Conservation (phyloP, 495 filamentous ascomycete species). For the Neurospora pannonica region DNA sequence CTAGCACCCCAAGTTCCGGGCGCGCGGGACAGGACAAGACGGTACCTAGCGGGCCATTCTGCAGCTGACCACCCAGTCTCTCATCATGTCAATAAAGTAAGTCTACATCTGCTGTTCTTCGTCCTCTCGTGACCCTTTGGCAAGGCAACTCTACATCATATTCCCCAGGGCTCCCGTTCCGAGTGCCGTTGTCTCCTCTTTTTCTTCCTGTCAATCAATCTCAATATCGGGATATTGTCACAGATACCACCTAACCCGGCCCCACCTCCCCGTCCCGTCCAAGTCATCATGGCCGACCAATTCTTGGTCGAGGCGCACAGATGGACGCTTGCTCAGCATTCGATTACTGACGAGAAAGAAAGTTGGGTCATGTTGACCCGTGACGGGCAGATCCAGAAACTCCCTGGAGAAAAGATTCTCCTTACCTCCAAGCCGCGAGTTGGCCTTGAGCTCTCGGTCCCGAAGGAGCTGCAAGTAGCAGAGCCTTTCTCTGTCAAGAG, state of each 20-base stretch:
- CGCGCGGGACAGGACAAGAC: constrained; percentile 21
- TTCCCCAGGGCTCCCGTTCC: constrained; percentile 9
- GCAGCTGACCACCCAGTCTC: constrained; percentile 34
- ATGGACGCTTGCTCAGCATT: constrained; percentile 19
- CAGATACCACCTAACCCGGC: not conserved
- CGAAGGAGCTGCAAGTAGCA: constrained; percentile 31
- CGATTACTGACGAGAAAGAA: constrained; percentile 33
- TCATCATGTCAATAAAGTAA: constrained; percentile 63
- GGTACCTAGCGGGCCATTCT: constrained; percentile 19
- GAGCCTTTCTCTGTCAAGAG: constrained; percentile 38
- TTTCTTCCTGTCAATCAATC: not conserved
- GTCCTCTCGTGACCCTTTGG: constrained; percentile 13
- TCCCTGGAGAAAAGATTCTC: constrained; percentile 38
- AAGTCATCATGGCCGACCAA: constrained; percentile 30
- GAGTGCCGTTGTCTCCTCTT: not conserved
- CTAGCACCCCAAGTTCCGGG: constrained; percentile 6
- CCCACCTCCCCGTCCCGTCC: not conserved
- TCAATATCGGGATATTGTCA: not conserved
- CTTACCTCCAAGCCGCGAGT: constrained; percentile 36
- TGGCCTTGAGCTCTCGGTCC: constrained; percentile 34
- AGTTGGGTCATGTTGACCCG: constrained; percentile 46
- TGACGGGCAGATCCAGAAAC: constrained; percentile 40
- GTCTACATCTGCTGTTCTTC: constrained; percentile 24
- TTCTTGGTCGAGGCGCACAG: constrained; percentile 37
- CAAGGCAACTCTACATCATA: constrained; percentile 10